phyloP scores from a whole-genome alignment of 108 stramenopile species.

The Fragilariopsis cylindrus region DNA sequence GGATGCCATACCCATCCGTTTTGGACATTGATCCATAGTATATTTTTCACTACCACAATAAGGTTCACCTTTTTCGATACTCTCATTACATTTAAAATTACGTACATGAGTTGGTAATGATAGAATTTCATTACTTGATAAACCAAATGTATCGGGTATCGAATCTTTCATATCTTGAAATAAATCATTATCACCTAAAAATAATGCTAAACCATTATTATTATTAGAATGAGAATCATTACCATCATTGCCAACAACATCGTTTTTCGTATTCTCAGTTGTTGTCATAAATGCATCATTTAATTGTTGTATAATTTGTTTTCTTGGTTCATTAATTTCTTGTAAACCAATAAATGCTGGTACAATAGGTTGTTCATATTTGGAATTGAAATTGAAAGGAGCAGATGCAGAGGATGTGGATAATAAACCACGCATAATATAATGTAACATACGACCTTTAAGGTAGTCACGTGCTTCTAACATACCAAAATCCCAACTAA shows the following conservation, averaged over 20 bases:
- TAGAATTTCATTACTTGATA: constrained; percentile 9
- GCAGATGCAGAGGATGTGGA: constrained; percentile 7
- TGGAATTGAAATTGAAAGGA: too few species aligned
- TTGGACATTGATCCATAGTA: constrained; percentile 12
- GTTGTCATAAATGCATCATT: background rate
- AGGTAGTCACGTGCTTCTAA: constrained; percentile 19
- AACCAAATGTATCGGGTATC: constrained; percentile 32
- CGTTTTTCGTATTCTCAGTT: too few species aligned
- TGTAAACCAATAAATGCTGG: constrained; percentile 36
- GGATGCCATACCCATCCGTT: constrained; percentile 13
- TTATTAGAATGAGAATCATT: background rate
- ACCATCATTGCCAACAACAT: background rate
- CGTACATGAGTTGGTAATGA: constrained; percentile 31
- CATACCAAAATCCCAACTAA: constrained; percentile 62
- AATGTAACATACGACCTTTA: constrained; percentile 15
- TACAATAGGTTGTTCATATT: background rate
- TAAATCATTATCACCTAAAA: background rate
- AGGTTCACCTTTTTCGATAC: constrained; percentile 43
- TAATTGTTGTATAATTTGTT: background rate
- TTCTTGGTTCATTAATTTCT: background rate
- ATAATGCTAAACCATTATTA: constrained; percentile 22
- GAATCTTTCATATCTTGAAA: background rate
- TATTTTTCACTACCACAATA: constrained; percentile 31
- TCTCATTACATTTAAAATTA: constrained; percentile 28
- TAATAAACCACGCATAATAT: constrained; percentile 6